Percentiles rank a stretch among this genome's conserved stretches.
Evolutionary conservation across 306 rosid genomes (phyloP).

Genomic region (Acacia crassicarpa): DNA sequence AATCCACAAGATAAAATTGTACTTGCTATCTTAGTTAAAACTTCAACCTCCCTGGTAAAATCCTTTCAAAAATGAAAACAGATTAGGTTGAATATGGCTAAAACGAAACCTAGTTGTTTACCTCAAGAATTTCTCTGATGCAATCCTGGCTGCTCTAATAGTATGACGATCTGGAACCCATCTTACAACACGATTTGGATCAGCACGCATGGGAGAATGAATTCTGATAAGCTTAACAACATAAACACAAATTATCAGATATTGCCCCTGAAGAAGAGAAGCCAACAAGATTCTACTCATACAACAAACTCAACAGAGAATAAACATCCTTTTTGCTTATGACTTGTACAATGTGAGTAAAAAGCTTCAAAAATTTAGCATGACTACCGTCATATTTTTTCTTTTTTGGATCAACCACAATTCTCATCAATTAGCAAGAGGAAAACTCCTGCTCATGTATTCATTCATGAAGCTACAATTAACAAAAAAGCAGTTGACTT

Average conservation of each 20-base stretch:
- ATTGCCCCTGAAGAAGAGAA: slow-evolving; percentile 11
- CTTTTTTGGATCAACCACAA: neutral
- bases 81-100: neutral
- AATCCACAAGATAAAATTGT: slow-evolving; percentile 15
- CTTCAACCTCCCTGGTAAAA: neutral
- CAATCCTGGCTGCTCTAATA: slow-evolving; percentile 69
- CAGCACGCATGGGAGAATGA: slow-evolving; percentile 95
- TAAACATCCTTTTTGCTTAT: slow-evolving; percentile 7
- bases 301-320: slow-evolving; percentile 1
- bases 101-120: slow-evolving; percentile 21
- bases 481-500: slow-evolving; percentile 44
- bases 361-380: slow-evolving; percentile 13
- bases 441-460: neutral
- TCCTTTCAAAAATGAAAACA: neutral
- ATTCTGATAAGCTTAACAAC: slow-evolving; percentile 82
- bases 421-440: neutral
- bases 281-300: slow-evolving; percentile 3
- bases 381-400: neutral
- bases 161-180: slow-evolving; percentile 71
- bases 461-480: slow-evolving; percentile 10
- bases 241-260: slow-evolving; percentile 28
- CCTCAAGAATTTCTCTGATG: slow-evolving; percentile 82
- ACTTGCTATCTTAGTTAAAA: slow-evolving; percentile 10
- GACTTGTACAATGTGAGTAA: neutral
- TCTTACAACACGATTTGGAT: slow-evolving; percentile 78